Conservation (phyloP, 805 yeast genomes). For the Saturnispora kantuleensis region DNA sequence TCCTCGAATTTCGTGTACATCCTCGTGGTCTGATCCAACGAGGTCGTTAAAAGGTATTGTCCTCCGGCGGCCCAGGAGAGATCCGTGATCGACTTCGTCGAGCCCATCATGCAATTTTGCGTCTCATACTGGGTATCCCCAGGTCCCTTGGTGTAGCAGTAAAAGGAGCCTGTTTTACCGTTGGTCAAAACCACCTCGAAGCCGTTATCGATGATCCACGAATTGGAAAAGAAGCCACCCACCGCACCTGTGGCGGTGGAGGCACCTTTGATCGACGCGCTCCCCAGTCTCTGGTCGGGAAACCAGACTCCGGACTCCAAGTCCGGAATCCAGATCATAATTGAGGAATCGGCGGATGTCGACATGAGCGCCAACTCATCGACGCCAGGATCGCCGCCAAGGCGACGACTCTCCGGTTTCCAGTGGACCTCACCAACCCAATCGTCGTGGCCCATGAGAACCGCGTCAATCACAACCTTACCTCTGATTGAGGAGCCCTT, state of each 20-base stretch:
- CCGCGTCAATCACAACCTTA: conserved; percentile 77
- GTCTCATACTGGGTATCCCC: conserved; percentile 28
- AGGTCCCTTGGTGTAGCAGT: conserved; percentile 47
- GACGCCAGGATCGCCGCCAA: conserved; percentile 25
- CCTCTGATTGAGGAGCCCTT: conserved; percentile 27
- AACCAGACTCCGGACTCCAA: conserved; percentile 82
- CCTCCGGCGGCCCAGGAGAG: conserved; percentile 65
- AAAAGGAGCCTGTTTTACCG: conserved; percentile 90
- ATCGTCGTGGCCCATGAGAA: conserved; percentile 96
- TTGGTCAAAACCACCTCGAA: conserved; percentile 58
- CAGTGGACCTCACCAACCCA: conserved; percentile 85
- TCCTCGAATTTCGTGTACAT: conserved; percentile 45
- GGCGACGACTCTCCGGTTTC: conserved; percentile 33
- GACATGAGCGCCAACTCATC: conserved; percentile 52
- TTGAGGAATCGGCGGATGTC: conserved; percentile 85
- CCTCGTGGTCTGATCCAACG: conserved; percentile 90
- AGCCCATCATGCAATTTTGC: conserved; percentile 60
- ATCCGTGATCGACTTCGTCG: conserved; percentile 66
- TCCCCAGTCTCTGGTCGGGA: conserved; percentile 74
- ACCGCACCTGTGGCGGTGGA: conserved; percentile 96
- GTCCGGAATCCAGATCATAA: conserved; percentile 93
- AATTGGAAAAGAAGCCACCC: conserved; percentile 51
- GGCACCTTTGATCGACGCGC: conserved; percentile 90
- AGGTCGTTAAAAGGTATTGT: conserved; percentile 61
- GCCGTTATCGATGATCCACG: conserved; percentile 48